Conservation (phyloP, 2,329 filamentous ascomycete species). For the Akanthomyces muscarius region DNA sequence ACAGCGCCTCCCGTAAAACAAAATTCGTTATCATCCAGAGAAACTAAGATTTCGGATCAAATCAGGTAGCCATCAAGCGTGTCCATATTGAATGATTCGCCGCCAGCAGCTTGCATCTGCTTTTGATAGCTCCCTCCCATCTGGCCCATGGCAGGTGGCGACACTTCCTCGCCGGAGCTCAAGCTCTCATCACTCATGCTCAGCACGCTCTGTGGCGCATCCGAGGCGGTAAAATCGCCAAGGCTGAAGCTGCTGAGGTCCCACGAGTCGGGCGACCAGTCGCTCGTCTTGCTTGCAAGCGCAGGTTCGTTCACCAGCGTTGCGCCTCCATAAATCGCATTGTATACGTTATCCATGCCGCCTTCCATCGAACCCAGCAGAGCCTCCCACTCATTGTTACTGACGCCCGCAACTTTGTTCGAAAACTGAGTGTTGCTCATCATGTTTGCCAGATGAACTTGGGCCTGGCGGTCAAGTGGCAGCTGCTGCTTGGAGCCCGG, state of each 20-base stretch:
- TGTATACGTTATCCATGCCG: constrained; percentile 78
- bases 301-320: constrained; percentile 43
- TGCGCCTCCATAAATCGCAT: constrained; percentile 71
- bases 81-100: constrained; percentile 19
- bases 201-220: constrained; percentile 48
- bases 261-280: constrained; percentile 58
- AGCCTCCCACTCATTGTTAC: constrained; percentile 74
- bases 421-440: constrained; percentile 20
- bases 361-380: constrained; percentile 76
- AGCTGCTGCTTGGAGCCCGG: constrained; percentile 34
- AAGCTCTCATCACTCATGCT: constrained; percentile 57
- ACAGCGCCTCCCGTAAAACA: neutral
- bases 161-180: constrained; percentile 51
- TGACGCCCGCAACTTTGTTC: constrained; percentile 43
- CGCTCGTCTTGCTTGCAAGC: constrained; percentile 37
- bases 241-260: constrained; percentile 50
- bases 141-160: constrained; percentile 41
- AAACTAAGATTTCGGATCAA: neutral
- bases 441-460: constrained; percentile 23
- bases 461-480: constrained; percentile 26
- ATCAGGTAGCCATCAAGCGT: constrained; percentile 22
- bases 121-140: constrained; percentile 34
- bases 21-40: neutral
- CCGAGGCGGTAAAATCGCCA: constrained; percentile 40
- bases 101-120: constrained; percentile 24